Base-by-base conservation (phyloP, 306 rosid species). In the Glycine latifolia region DNA sequence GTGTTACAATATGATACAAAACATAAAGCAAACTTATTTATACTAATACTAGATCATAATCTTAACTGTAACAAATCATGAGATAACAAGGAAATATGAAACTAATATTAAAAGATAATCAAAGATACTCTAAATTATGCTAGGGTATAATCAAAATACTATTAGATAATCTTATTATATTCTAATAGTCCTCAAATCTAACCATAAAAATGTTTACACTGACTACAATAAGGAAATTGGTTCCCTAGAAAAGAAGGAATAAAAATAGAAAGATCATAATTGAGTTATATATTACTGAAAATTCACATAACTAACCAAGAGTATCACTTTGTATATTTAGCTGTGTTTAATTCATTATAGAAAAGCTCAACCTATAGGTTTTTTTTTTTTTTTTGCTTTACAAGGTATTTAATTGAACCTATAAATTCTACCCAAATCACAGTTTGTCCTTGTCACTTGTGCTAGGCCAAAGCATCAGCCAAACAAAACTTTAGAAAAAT, bases 401-500 rank as follows among this genome's bases (percentile, higher is more conserved):
- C 44, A 4, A 39, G 44, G 44, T 1, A 39, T 39, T 39, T 7
- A 39, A 39, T 0, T 39, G 44, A 39, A 39, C 44, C 7, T 39
- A 5, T 39, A 39, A 39, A 39, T 39, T 39, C 44, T 39, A 39
- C 44, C 44, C 44, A 39, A 4, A 39, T 39, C 44, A 39, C 44
- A 39, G 44, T 39, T 39, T 39, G 44, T 5, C 44, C 44, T 4
- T 39, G 44, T 39, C 44, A 4, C 7, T 39, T 39, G 44, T 4
- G 7, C 44, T 39, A 4, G 44, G 44, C 44, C 62, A 56, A 56
- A 56, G 66, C 13, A 59, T 16, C 33, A 59, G 59, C 10, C 10
- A 63, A 62, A 71, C 62, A 78, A 67, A 67, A 43, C 10, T 44
- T 68, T 69, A 9, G 13, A 44, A 26, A 79, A 79, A 31, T 4